Evolutionary conservation across 306 rosid species (phyloP), one percentile per base, ranked within the genome.

Genomic region (Prinsepia uniflora): DNA sequence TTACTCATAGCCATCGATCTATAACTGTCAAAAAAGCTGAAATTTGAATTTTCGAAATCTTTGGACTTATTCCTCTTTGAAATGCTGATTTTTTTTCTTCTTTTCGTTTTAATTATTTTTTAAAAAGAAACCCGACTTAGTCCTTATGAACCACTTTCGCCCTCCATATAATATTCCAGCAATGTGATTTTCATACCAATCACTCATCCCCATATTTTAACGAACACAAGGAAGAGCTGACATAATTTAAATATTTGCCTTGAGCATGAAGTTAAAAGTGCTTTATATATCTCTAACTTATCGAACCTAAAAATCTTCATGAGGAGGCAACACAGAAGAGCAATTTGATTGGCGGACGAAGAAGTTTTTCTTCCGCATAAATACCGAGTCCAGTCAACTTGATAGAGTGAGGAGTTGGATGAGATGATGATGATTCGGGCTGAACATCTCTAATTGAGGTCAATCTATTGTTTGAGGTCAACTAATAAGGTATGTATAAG

Each of bases 401-500:
- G 50, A 18, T 63, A 63, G 14, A 40, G 67, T 41, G 34, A 62
- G 14, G 47, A n/a, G 40, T 61, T 40, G 67, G 46, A 60, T 40
- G 9, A 39, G 20, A 60, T 60, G n/a, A 61, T 52, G 4, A 49
- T 49, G 15, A 49, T 15, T 15, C 19, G 18, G 15, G n/a, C 17
- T 39, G 6, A 61, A 61, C 45, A 61, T 36, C 46, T 39, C 15
- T 17, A 20, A 11, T 7, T 22, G 15, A n/a, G n/a, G n/a, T n/a
- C 39, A 20, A 6, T 46, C 50, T 46, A 4, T 8, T 46, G 10
- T 46, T 46, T 46, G 10, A 46, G 10, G 50, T 46, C 50, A 12
- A 46, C 13, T 46, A 61, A 61, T 10, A 9, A 57, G 62, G 17
- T 59, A 4, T 34, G 14, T 13, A 59, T 46, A 46, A 3, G 13